These are phyloP conservation scores for Kalmanozyma brasiliensis DNA, from an alignment of 1,284 basidiomycete species.

Conservation along the genomic window DNA sequence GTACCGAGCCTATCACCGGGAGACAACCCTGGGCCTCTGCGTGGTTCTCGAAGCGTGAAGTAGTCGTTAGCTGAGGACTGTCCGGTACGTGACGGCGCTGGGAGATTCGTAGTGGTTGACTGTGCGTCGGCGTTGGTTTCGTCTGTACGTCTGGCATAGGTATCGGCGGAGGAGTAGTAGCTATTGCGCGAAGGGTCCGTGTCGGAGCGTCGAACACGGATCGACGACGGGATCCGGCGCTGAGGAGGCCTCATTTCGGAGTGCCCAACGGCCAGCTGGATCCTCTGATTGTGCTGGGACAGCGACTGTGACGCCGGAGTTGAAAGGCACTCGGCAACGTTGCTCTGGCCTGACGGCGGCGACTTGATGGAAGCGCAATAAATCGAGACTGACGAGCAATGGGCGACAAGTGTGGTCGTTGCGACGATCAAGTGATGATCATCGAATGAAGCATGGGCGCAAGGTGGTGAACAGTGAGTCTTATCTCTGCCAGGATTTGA, in stretches of 20 bases:
- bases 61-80: conserved; percentile 11
- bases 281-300: no score
- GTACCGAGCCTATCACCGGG: no score
- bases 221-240: conserved; percentile 42
- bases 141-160: conserved; percentile 2
- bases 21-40: conserved; percentile 14
- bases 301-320: no score
- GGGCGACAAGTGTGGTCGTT: no score
- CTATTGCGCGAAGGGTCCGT: conserved; percentile 9
- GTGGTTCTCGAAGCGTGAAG: conserved; percentile 5
- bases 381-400: no score
- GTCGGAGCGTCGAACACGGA: conserved; percentile 32
- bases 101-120: neutral
- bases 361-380: no score
- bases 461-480: no score
- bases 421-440: no score
- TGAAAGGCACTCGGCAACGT: no score
- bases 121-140: neutral
- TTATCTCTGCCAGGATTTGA: no score
- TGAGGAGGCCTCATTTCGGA: conserved; percentile 15
- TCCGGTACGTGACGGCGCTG: neutral
- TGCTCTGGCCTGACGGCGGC: no score
- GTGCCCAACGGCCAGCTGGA: neutral
- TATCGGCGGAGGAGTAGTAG: conserved; percentile 24
- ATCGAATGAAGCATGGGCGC: no score